These are phyloP conservation scores for Arabidopsis suecica DNA, from an alignment of 345 rosid genomes.

Conservation along the genomic window DNA sequence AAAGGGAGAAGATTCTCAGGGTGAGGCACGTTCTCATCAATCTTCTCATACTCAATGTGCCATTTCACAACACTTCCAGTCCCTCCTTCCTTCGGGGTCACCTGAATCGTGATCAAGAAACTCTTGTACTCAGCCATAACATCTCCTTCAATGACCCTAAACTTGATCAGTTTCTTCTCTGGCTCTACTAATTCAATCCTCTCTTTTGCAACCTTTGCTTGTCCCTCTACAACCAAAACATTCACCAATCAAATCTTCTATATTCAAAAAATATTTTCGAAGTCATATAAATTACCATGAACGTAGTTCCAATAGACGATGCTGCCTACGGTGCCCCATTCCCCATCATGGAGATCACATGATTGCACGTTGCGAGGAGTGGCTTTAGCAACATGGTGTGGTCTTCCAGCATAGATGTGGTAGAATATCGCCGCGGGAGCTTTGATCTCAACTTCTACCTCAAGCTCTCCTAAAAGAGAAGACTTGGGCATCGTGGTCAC, in stretches of 20 bases:
- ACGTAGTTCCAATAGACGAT: conserved; percentile 14
- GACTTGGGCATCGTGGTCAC: not conserved
- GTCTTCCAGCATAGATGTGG: conserved; percentile 1
- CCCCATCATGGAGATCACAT: conserved; percentile 13
- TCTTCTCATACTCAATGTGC: conserved; percentile 4
- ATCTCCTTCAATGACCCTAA: conserved; percentile 16
- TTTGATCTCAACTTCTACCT: conserved; percentile 23
- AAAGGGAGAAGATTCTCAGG: not conserved
- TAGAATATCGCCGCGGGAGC: not conserved
- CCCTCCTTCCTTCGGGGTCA: not conserved
- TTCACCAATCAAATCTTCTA: not conserved
- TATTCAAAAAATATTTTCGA: not conserved
- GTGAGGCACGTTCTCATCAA: not conserved
- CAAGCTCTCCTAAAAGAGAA: not conserved
- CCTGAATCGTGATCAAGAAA: conserved; percentile 15
- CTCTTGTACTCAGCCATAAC: conserved; percentile 7
- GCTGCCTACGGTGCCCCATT: conserved; percentile 11
- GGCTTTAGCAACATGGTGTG: conserved; percentile 22
- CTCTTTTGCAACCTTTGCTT: conserved; percentile 21
- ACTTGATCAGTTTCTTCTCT: conserved; percentile 12
- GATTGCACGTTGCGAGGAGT: conserved; percentile 12
- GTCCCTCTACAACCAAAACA: conserved; percentile 3
- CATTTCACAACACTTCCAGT: conserved; percentile 25
- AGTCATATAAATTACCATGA: not conserved
- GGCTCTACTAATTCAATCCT: conserved; percentile 1